Conservation (phyloP, 345 rosid species). For the Rhodamnia rubescens region DNA sequence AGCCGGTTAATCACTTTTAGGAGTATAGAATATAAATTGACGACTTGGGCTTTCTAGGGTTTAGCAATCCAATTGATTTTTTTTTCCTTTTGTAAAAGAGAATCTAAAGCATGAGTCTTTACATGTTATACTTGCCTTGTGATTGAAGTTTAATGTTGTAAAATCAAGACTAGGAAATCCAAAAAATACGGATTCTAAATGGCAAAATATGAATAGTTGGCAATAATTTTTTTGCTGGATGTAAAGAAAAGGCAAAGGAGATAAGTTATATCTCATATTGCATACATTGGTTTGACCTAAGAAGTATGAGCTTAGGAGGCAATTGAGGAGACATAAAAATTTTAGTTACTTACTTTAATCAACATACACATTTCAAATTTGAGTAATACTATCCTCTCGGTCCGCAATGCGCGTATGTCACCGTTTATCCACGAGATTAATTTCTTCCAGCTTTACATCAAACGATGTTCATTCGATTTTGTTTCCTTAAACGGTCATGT, state of each 20-base stretch:
- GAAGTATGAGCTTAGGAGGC: neutral
- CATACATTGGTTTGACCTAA: neutral
- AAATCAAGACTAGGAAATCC: neutral
- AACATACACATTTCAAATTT: accelerated
- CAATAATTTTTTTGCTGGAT: neutral
- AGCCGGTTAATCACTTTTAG: neutral
- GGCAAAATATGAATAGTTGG: neutral
- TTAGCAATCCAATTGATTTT: neutral
- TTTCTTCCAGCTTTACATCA: neutral
- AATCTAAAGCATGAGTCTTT: neutral
- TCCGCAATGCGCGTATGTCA: neutral
- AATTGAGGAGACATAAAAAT: neutral
- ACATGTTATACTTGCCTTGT: neutral
- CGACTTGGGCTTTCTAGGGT: neutral
- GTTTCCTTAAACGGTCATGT: neutral
- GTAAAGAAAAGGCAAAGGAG: neutral
- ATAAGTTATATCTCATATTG: neutral
- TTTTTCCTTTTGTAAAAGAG: neutral
- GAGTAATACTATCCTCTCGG: accelerated
- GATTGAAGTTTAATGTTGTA: neutral
- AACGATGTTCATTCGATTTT: neutral
- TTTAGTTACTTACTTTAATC: neutral
- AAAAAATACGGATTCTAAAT: neutral
- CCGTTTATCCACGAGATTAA: neutral
- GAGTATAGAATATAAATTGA: neutral